phyloP scores from a whole-genome alignment of 2,329 filamentous ascomycete species.

The Aspergillus niger region DNA sequence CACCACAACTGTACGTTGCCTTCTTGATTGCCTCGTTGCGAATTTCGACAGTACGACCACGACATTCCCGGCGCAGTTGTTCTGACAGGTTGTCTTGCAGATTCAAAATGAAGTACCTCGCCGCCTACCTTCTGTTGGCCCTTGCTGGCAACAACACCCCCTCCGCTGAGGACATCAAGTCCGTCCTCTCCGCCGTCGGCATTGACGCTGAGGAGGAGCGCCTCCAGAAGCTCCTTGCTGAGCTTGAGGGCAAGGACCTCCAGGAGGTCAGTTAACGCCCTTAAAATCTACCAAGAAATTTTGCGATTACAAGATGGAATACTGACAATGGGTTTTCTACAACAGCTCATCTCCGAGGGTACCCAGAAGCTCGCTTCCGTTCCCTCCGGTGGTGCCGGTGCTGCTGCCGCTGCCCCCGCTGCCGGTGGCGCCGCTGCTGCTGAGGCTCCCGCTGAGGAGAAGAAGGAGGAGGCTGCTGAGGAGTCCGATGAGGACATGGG shows the following conservation, averaged over 20 bases:
- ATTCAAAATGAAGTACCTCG: slow-evolving; percentile 98
- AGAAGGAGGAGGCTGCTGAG: slow-evolving; percentile 75
- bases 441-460: slow-evolving; percentile 67
- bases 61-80: neutral
- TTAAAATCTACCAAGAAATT: neutral
- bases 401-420: slow-evolving; percentile 46
- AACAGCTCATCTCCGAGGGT: slow-evolving; percentile 86
- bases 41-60: slow-evolving; percentile 1
- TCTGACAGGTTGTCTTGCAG: slow-evolving; percentile 5
- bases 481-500: slow-evolving; percentile 76
- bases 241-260: slow-evolving; percentile 71
- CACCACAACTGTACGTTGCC: slow-evolving; percentile 31
- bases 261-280: slow-evolving; percentile 69
- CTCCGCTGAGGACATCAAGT: slow-evolving; percentile 81
- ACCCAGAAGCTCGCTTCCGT: slow-evolving; percentile 95
- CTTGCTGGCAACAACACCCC: slow-evolving; percentile 90
- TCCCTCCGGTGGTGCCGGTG: slow-evolving; percentile 79
- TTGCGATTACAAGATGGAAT: neutral
- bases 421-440: slow-evolving; percentile 69
- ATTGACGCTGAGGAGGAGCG: slow-evolving; percentile 91
- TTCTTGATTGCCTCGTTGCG: neutral
- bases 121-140: slow-evolving; percentile 95
- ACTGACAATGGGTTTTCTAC: slow-evolving; percentile 17
- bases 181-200: slow-evolving; percentile 87
- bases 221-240: slow-evolving; percentile 79